Evolutionary conservation across 2,329 filamentous ascomycete genomes (phyloP).

Genomic region (Cryphonectria naterciae): DNA sequence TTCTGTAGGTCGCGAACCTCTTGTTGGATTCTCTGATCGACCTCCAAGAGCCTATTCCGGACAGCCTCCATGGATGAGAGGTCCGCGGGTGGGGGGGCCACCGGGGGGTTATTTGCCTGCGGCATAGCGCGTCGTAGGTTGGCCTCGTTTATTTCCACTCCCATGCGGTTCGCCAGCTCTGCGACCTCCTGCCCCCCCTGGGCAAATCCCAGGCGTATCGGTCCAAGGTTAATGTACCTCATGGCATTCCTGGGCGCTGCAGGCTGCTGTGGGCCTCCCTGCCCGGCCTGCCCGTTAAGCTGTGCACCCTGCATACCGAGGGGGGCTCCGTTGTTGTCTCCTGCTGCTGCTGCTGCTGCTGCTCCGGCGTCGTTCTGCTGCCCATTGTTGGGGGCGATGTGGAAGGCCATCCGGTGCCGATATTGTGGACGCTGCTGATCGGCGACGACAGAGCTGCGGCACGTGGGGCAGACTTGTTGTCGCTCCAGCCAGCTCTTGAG

Average conservation of each 20-base stretch:
- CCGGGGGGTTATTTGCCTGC: constrained; percentile 27
- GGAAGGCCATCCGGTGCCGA: constrained; percentile 41
- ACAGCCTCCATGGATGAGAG: constrained; percentile 45
- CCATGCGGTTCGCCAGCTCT: constrained; percentile 69
- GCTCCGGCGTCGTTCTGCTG: constrained; percentile 41
- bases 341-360: constrained; percentile 14
- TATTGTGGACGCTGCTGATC: constrained; percentile 40
- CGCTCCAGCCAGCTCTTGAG: constrained; percentile 96
- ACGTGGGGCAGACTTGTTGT: constrained; percentile 96
- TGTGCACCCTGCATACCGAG: constrained; percentile 33
- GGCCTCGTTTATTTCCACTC: constrained; percentile 44
- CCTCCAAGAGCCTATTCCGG: constrained; percentile 63
- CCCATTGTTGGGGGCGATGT: constrained; percentile 39
- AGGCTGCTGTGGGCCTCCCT: constrained; percentile 37
- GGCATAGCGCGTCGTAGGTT: constrained; percentile 30
- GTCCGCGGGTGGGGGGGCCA: constrained; percentile 16
- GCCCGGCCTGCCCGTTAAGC: constrained; percentile 39
- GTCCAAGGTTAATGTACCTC: constrained; percentile 60
- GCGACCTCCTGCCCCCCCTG: constrained; percentile 69
- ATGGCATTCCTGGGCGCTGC: constrained; percentile 36
- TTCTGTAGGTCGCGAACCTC: constrained; percentile 67
- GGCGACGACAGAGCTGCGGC: constrained; percentile 80
- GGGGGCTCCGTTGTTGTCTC: constrained; percentile 33
- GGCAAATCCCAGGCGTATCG: constrained; percentile 76
- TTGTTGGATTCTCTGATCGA: constrained; percentile 70